Evolutionary conservation across 208 protist genomes (phyloP), one percentile per base, ranked within the genome.

Genomic region (Crithidia bombi): DNA sequence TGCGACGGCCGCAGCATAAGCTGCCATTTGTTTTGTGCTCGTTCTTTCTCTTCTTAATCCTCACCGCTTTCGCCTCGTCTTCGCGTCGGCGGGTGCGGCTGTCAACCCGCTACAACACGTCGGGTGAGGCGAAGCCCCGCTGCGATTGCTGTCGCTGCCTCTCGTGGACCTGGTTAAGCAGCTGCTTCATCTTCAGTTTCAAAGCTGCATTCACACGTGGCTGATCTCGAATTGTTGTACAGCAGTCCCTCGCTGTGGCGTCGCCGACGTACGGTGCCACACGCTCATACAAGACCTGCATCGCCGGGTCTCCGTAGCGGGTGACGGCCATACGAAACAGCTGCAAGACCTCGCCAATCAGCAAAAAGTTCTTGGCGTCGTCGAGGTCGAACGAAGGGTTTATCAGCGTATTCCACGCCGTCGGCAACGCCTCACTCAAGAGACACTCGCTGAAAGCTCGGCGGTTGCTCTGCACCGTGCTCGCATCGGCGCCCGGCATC

Each of bases 311-410:
- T 2, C 74, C 76, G n/a, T 73, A 69, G 15, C 72, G 80, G 4
- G 49, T n/a, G 41, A 68, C 64, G 41, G 47, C n/a, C 51, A 65
- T 30, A 30, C 75, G 66, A 17, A 77, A 82, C 4, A 94, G 49
- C 26, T 78, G 66, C n/a, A 81, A 66, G 11, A 85, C 52, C 39
- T 94, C 85, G 3, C 78, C 85, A 30, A 91, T 41, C 14, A 91
- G 39, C 41, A 91, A 30, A 55, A 83, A 75, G 66, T 81, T 91
- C 73, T 91, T 91, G 3, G 85, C 89, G 54, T 94, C 89, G 58
- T 69, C 73, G 17, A 89, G 66, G 69, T 94, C 85, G 78, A 94
- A 90, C 5, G 35, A n/a, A 3, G 62, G 63, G 21, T 26, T 33
- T 14, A 66, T 32, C 5, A 81, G n/a, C n/a, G 56, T 25, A 19